Evolutionary conservation across 2,329 filamentous ascomycete genomes (phyloP), one percentile per base, ranked within the genome.

Genomic region (Phyllosticta capitalensis): DNA sequence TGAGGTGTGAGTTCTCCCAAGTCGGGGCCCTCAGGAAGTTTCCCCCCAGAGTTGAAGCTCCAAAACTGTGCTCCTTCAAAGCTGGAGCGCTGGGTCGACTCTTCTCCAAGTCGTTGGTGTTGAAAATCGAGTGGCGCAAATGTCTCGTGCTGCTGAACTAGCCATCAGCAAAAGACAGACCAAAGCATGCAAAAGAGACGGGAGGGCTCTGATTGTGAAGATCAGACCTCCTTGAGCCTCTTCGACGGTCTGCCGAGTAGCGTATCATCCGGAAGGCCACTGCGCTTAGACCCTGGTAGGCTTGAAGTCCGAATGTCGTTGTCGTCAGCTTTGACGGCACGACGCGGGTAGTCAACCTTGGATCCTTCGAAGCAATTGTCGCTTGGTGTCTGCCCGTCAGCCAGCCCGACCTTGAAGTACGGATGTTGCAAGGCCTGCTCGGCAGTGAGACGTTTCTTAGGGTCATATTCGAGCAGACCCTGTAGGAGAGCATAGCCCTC

Each of bases 271-370:
- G 88, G 88, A 49, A 96, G 69, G 0, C 89, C 92, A 64, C 88
- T 92, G 61, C 92, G 80, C 76, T 97, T 97, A 0, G 92, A 96
- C 0, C 92, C 94, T 0, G 92, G 90, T 38, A 96, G 74, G 71
- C 90, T 95, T 51, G 87, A 86, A 0, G 89, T 92, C n/a, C 90
- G 81, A 60, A 97, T 96, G 72, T 97, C 94, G 67, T 96, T 95
- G 70, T 96, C 91, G 68, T 99, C 94, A 67, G 95, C 87, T 66
- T 88, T 96, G 49, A 99, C 92, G 54, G 92, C 83, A 7, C 94
- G 82, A 68, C 91, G 86, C 0, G 94, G 94, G 72, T 99, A 99
- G 68, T 94, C 90, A 63, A 85, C 85, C 73, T 90, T 90, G 56
- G 91, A 81, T 0, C 92, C 91, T 68, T 96, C 90, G 66, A 99